Conservation (phyloP, 2,329 filamentous ascomycete genomes). For the Neodidymelliopsis sp. region DNA sequence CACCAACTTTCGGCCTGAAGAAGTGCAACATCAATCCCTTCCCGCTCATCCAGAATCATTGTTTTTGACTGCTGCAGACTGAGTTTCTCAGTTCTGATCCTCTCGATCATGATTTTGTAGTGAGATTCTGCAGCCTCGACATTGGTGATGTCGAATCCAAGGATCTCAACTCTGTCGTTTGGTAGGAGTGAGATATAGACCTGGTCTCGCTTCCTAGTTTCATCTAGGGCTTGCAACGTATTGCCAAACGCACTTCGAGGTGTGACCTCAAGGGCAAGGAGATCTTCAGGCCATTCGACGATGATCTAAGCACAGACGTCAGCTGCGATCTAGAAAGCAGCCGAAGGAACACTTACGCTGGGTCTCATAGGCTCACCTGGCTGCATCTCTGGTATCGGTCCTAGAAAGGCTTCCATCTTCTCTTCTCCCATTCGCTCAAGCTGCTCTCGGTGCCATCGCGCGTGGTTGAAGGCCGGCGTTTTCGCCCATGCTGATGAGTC, state of each 20-base stretch:
- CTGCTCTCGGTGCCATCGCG: slow-evolving; percentile 35
- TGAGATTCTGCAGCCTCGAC: slow-evolving; percentile 32
- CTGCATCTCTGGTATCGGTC: slow-evolving; percentile 19
- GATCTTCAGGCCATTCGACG: slow-evolving; percentile 35
- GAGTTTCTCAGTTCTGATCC: slow-evolving; percentile 22
- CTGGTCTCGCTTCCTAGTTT: slow-evolving; percentile 34
- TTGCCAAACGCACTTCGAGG: slow-evolving; percentile 39
- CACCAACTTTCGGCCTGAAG: slow-evolving; percentile 34
- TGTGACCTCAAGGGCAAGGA: slow-evolving; percentile 20
- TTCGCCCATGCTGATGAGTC: slow-evolving; percentile 40
- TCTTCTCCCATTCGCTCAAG: slow-evolving; percentile 24
- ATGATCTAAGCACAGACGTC: slow-evolving; percentile 25
- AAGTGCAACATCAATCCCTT: slow-evolving; percentile 32
- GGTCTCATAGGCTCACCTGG: slow-evolving; percentile 12
- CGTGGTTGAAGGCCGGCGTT: slow-evolving; percentile 28
- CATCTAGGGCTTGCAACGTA: slow-evolving; percentile 38
- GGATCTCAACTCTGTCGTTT: slow-evolving; percentile 29
- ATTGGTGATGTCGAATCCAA: slow-evolving; percentile 18
- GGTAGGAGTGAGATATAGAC: slow-evolving; percentile 37
- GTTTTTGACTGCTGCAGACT: slow-evolving; percentile 21
- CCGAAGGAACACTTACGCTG: slow-evolving; percentile 10
- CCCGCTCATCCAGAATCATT: slow-evolving; percentile 37
- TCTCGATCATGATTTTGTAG: slow-evolving; percentile 31
- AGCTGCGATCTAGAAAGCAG: slow-evolving; percentile 20
- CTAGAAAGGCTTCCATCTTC: slow-evolving; percentile 32